These are phyloP conservation scores for Kurtzmaniella natalensis DNA, from an alignment of 1,139 yeast genomes.

Conservation along the genomic window DNA sequence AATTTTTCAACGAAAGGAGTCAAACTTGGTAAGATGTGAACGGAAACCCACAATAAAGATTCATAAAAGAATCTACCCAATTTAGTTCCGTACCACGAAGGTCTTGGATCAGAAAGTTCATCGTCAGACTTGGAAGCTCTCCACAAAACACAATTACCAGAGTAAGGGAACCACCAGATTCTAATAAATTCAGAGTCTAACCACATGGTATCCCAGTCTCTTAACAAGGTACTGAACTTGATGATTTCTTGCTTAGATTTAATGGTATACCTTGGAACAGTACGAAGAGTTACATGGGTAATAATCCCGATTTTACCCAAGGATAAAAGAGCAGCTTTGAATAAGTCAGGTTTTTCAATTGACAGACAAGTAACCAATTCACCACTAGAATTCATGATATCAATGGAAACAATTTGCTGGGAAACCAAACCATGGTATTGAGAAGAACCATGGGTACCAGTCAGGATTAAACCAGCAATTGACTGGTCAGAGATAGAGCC, in stretches of 20 bases:
- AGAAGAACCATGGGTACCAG: constrained; percentile 96
- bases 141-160: constrained; percentile 84
- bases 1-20: constrained; percentile 84
- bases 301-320: constrained; percentile 91
- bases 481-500: constrained; percentile 96
- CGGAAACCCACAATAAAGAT: constrained; percentile 73
- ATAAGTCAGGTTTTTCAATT: constrained; percentile 60
- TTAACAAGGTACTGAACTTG: constrained; percentile 64
- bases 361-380: constrained; percentile 69
- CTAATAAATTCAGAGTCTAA: constrained; percentile 86
- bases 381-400: constrained; percentile 71
- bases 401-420: constrained; percentile 77
- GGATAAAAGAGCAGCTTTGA: constrained; percentile 81
- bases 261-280: constrained; percentile 79
- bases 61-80: constrained; percentile 79
- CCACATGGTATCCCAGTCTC: constrained; percentile 75
- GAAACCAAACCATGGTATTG: constrained; percentile 89
- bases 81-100: constrained; percentile 81
- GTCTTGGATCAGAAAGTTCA: constrained; percentile 60
- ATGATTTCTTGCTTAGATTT: constrained; percentile 81
- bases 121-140: constrained; percentile 72
- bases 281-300: constrained; percentile 80
- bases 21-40: constrained; percentile 62
- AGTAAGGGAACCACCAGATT: constrained; percentile 97
- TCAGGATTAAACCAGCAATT: constrained; percentile 88